Base-by-base conservation (phyloP, 805 yeast genomes). In the Pichia eremophila region DNA sequence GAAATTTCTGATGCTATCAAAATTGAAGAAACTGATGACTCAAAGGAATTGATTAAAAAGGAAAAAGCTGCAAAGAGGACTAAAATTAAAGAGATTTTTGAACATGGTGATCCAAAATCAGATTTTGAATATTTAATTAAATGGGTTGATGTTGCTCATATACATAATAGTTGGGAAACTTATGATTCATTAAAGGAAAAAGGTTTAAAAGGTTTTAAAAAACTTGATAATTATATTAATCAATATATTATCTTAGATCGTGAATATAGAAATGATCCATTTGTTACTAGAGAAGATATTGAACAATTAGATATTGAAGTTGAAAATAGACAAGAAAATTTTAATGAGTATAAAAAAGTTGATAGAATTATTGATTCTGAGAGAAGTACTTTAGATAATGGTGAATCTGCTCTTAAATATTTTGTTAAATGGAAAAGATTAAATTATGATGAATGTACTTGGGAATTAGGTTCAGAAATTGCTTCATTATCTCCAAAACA, bases 151-250 rank as follows among this genome's bases (percentile, higher is more conserved):
- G 72, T 79, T 52, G 85, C 97, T 14, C 98, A 93, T 68, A 71
- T 93, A 52, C 99, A 93, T 67, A 93, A 91, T 64, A 83, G 96
- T 0, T 93, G 97, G 97, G 96, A 90, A 62, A 63, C 77, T 2
- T 89, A 83, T 66, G 67, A 65, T 12, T 63, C 67, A 3, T 59
- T 82, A 44, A 75, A 74, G 41, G 62, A 66, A 18, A 51, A 54
- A 41, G 66, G 69, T 8, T 64, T 72, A 51, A 82, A 82, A 61
- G 99, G 99, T 40, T 71, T 78, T 55, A 86, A 95, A 63, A 82
- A 83, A 55, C 76, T 93, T 19, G 98, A 91, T 51, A 93, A 93
- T 66, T 93, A 89, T 65, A 83, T 90, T 61, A 85, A 83, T 59
- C 88, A 83, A 57, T 79, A 68, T 58, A 79, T 93, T 47, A 68